Evolutionary conservation across 768 basidiomycete genomes (phyloP), one percentile per base, ranked within the genome.

Genomic region (Mycena vulgaris): DNA sequence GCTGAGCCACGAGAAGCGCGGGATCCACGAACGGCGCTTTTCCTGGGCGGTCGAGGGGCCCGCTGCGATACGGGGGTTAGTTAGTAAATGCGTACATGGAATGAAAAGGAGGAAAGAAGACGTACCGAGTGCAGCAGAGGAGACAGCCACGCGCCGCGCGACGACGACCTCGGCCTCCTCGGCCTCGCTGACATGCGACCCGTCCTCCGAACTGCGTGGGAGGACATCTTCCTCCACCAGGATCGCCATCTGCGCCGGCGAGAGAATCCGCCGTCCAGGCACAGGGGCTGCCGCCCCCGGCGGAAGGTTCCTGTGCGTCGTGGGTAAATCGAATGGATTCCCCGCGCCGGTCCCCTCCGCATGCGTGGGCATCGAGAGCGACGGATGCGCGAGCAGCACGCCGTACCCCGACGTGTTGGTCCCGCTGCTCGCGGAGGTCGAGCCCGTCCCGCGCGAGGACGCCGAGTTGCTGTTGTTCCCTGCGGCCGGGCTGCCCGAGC

Each of bases 1-100:
- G 47, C 3, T 37, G 35, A 73, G 61, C 72, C 72, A 73, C 7
- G 72, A 73, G 65, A 73, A 70, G 48, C 72, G 68, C n/a, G 72
- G 68, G 57, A 73, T 69, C 72, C 72, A 73, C 9, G 72, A 73
- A 14, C 68, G 68, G 37, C 72, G 66, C 30, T 49, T 51, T 45
- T 48, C 45, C 19, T 63, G 21, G n/a, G 45, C 30, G 2, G 25
- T 6, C 13, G 59, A 47, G 31, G 30, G 33, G 21, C 6, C 53
- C 19, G 53, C 31, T 33, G 23, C 7, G 23, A 8, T 5, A 10
- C 2, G 47, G 25, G 19, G 2, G 14, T 3, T 8, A 17, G 27
- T 27, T 8, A 51, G 25, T 30, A 45, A 16, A 3, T 10, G n/a
- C 33, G 33, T 35, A 6, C 7, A 56, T 37, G 53, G 14, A 49